These are phyloP conservation scores for Fragaria vesca DNA, from an alignment of 306 rosid genomes.

Conservation along the genomic window DNA sequence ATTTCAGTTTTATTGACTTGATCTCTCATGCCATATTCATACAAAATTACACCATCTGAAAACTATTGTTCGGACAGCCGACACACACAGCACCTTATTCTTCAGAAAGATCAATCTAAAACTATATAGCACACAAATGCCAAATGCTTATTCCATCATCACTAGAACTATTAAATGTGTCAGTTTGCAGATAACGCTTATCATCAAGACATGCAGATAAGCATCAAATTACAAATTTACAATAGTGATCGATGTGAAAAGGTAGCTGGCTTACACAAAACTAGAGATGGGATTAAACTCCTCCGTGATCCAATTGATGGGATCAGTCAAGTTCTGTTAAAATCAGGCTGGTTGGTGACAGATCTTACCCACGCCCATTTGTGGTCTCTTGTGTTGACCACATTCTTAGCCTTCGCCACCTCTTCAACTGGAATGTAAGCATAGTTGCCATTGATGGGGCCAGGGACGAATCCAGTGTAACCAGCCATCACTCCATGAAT, in stretches of 20 bases:
- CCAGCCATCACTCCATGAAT: conserved; percentile 92
- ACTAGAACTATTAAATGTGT: neutral
- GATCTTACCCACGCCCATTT: conserved; percentile 97
- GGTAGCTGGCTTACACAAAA: neutral
- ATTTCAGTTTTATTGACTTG: neutral
- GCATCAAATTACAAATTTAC: neutral
- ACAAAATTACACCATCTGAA: neutral
- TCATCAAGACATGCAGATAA: neutral
- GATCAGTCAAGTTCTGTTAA: conserved; percentile 27
- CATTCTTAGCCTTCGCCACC: conserved; percentile 62
- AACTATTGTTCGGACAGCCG: neutral
- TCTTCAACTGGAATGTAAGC: conserved; percentile 83
- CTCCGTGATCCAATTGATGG: neutral
- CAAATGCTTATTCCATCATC: neutral
- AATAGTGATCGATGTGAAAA: neutral
- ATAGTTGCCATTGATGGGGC: conserved; percentile 63
- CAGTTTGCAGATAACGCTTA: neutral
- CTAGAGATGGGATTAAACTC: neutral
- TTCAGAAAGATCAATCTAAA: neutral
- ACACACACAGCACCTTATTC: neutral
- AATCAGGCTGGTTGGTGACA: conserved; percentile 82
- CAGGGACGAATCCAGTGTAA: conserved; percentile 76
- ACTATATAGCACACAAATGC: neutral
- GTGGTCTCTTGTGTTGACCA: conserved; percentile 58
- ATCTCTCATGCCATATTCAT: neutral